phyloP scores from a whole-genome alignment of 495 filamentous ascomycete genomes.

The Xylaria palmicola region DNA sequence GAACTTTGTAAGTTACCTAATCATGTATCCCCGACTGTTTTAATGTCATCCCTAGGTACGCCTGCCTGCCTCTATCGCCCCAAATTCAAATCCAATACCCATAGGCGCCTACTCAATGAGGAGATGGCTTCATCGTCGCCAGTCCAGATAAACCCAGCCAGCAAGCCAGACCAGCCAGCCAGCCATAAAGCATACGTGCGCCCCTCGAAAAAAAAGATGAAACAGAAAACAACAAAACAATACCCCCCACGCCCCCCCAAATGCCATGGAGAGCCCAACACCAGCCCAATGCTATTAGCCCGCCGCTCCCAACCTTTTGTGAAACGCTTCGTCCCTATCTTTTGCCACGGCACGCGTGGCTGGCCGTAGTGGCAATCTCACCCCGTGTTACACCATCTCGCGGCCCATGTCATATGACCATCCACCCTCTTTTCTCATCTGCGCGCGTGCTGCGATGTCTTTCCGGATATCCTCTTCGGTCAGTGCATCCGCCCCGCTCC shows the following conservation, averaged over 20 bases:
- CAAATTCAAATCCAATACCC: too few species aligned
- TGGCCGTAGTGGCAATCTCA: not conserved
- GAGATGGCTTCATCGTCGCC: not conserved
- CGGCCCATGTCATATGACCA: conserved; percentile 69
- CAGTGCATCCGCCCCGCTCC: conserved; percentile 80
- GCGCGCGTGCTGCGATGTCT: conserved; percentile 78
- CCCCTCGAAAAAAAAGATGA: too few species aligned
- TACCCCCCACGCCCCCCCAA: not conserved
- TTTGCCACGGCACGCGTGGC: not conserved
- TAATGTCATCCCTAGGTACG: too few species aligned
- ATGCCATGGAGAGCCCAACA: conserved; percentile 4
- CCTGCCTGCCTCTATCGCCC: too few species aligned
- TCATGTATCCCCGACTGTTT: too few species aligned
- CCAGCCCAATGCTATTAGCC: conserved; percentile 5
- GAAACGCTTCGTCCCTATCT: too few species aligned
- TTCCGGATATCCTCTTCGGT: conserved; percentile 84
- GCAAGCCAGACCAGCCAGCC: too few species aligned
- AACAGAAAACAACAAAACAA: not conserved
- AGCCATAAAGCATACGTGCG: too few species aligned
- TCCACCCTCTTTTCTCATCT: conserved; percentile 76
- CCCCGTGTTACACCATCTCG: conserved; percentile 34
- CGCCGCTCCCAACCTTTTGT: not conserved
- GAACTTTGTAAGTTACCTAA: too few species aligned
- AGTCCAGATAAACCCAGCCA: not conserved
- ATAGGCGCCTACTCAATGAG: too few species aligned